Conservation (phyloP, 768 basidiomycete genomes). For the Holtermannia corniformis region DNA sequence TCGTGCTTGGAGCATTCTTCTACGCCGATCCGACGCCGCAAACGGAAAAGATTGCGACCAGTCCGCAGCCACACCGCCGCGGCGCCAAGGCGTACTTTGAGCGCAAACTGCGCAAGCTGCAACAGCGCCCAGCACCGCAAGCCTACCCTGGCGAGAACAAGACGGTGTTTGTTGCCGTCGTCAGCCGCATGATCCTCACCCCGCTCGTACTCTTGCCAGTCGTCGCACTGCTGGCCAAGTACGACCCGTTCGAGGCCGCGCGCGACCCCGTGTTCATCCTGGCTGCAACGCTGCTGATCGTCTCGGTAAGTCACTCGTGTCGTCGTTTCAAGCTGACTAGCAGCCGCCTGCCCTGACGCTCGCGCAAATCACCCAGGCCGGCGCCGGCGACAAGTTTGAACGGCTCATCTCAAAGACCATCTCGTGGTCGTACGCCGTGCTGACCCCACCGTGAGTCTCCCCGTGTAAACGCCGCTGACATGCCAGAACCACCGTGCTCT, state of each 20-base stretch:
- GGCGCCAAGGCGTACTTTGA: constrained; percentile 14
- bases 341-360: constrained; percentile 72
- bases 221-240: constrained; percentile 54
- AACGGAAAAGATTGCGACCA: not conserved
- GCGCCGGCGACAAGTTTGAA: constrained; percentile 80
- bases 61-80: not conserved
- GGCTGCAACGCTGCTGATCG: constrained; percentile 69
- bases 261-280: constrained; percentile 55
- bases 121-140: not conserved
- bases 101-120: constrained; percentile 14
- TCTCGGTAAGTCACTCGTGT: constrained; percentile 43
- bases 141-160: constrained; percentile 57
- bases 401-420: constrained; percentile 81
- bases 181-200: constrained; percentile 76
- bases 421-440: constrained; percentile 81
- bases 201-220: constrained; percentile 69
- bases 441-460: constrained; percentile 59
- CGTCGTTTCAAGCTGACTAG: constrained; percentile 18
- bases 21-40: constrained; percentile 39
- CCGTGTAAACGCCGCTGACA: constrained; percentile 1
- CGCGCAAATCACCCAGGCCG: constrained; percentile 75
- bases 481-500: constrained; percentile 53
- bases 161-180: constrained; percentile 73
- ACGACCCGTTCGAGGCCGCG: constrained; percentile 40
- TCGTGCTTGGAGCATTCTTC: constrained; percentile 91